Conservation (phyloP, 768 basidiomycete species). For the Fomitopsis pulvina region DNA sequence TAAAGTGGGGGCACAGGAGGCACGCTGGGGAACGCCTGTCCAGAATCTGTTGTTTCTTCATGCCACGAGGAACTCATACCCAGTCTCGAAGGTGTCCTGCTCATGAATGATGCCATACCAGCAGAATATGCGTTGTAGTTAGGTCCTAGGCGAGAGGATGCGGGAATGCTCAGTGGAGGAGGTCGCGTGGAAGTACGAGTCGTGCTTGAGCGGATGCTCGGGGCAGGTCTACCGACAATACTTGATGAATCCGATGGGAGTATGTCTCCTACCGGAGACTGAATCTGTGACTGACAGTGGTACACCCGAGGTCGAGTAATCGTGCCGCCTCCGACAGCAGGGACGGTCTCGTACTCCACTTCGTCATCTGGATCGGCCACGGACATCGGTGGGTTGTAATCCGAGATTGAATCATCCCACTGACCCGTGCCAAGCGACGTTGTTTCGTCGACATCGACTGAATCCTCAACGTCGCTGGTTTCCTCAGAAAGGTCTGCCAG, state of each 20-base stretch:
- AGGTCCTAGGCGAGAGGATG: conserved; percentile 4
- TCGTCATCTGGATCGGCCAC: conserved; percentile 29
- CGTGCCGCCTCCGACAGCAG: conserved; percentile 87
- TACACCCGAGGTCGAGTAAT: conserved; percentile 80
- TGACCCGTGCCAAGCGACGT: conserved; percentile 58
- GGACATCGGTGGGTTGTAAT: conserved; percentile 38
- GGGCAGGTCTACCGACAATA: not conserved
- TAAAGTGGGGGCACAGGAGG: conserved; percentile 21
- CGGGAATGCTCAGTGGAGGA: not conserved
- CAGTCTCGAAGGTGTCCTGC: not conserved
- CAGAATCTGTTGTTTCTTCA: not conserved
- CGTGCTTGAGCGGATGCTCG: conserved; percentile 1
- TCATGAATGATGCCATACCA: conserved; percentile 17
- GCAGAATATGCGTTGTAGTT: conserved; percentile 18
- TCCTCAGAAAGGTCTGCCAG: conserved; percentile 81
- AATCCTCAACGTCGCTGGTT: conserved; percentile 35
- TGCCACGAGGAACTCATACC: not conserved
- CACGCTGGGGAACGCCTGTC: conserved; percentile 14
- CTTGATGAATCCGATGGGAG: not conserved
- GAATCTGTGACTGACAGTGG: conserved; percentile 78
- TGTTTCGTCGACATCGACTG: conserved; percentile 34
- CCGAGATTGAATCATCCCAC: conserved; percentile 58
- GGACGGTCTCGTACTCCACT: conserved; percentile 71
- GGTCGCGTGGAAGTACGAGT: conserved; percentile 4
- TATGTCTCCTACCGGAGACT: conserved; percentile 33